A percentile compares a stretch with the other conserved stretches of the same genome.
These are phyloP conservation scores for Verticillium nonalfalfae DNA, from an alignment of 2,329 filamentous ascomycete species.

Conservation along the genomic window DNA sequence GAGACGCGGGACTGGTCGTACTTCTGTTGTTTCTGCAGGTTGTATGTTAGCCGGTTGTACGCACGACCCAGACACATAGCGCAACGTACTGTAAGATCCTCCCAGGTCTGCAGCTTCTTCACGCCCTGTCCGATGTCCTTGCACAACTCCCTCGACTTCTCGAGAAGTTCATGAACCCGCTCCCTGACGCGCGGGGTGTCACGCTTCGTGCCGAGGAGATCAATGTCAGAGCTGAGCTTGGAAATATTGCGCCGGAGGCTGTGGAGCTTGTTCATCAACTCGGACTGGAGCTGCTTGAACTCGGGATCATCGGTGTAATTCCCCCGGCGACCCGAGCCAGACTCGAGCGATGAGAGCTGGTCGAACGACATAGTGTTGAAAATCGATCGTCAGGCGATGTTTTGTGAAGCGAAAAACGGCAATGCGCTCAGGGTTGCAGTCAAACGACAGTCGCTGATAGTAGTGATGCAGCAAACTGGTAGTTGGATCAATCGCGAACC, in stretches of 20 bases:
- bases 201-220: constrained; percentile 78
- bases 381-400: background rate
- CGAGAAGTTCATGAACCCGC: constrained; percentile 78
- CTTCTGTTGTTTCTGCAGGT: constrained; percentile 75
- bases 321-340: constrained; percentile 63
- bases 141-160: constrained; percentile 81
- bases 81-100: constrained; percentile 65
- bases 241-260: constrained; percentile 83
- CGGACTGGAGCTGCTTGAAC: constrained; percentile 76
- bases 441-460: background rate
- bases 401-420: background rate
- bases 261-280: constrained; percentile 84
- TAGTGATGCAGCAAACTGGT: background rate
- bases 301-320: constrained; percentile 85
- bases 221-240: constrained; percentile 76
- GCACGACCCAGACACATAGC: background rate
- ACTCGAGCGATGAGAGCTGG: constrained; percentile 76
- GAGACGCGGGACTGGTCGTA: constrained; percentile 95
- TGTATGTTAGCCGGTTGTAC: constrained; percentile 1
- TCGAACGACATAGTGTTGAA: constrained; percentile 77
- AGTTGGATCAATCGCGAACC: background rate
- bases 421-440: background rate
- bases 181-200: constrained; percentile 90
- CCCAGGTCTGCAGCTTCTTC: constrained; percentile 86
- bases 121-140: constrained; percentile 89